Conservation (phyloP, 495 filamentous ascomycete species). For the Penicillium simplicissimum region DNA sequence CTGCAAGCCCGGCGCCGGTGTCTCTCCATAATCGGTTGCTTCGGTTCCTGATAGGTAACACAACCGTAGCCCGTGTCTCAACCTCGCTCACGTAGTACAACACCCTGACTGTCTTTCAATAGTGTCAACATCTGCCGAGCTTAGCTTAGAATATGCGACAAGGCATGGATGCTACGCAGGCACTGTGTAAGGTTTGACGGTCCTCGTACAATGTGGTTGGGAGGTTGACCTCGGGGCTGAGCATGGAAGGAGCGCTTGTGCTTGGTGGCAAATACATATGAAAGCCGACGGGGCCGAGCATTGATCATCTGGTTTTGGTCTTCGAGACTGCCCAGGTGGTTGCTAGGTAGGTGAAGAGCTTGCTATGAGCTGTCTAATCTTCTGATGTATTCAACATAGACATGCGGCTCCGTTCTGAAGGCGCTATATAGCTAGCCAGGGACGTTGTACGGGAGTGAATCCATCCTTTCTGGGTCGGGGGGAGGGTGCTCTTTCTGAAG, state of each 20-base stretch:
- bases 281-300: neutral
- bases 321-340: too few relatives aligned
- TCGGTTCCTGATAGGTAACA: constrained; percentile 15
- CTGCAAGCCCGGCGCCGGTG: constrained; percentile 11
- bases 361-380: too few relatives aligned
- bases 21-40: constrained; percentile 10
- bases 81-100: constrained; percentile 10
- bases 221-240: neutral
- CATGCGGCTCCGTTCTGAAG: too few relatives aligned
- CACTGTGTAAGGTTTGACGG: neutral
- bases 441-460: too few relatives aligned
- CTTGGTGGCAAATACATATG: neutral
- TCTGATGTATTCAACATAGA: too few relatives aligned
- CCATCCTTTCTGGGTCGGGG: too few relatives aligned
- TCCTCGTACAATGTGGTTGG: neutral
- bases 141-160: constrained; percentile 7
- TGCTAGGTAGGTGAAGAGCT: too few relatives aligned
- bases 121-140: constrained; percentile 25
- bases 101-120: constrained; percentile 17
- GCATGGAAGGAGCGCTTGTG: neutral
- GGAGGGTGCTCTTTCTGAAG: too few relatives aligned
- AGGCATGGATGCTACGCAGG: neutral
- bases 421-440: too few relatives aligned
- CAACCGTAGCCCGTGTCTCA: constrained; percentile 16
- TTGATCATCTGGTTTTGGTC: neutral